Base-by-base conservation (phyloP, 164 flowering plant species). In the Stephania cephalantha region DNA sequence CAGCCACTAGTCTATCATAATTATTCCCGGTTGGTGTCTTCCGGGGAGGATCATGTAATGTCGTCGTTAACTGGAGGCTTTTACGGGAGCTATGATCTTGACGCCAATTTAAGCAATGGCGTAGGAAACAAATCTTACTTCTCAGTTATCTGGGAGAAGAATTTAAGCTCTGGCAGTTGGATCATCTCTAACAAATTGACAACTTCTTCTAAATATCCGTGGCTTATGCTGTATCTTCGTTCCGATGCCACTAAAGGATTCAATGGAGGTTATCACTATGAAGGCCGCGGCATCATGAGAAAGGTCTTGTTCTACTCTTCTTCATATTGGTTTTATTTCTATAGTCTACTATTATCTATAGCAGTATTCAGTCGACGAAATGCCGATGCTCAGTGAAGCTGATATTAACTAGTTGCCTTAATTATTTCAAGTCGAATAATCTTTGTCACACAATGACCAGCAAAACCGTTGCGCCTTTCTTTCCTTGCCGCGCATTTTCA, bases 161-260 rank as follows among this genome's bases (percentile, higher is more conserved):
- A 80, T 74, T 74, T 86, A 42, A 87, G 87, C 64, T 73, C 35
- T 64, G 90, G 90, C 7, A 82, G 91, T 73, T 92, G 94, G 97
- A 84, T 81, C 15, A 84, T 92, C 73, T 78, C 70, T 18, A 88
- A 92, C 70, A 88, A 84, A 77, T 80, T 92, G 73, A 89, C 83
- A 70, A 92, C 94, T 65, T 85, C 97, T 13, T 75, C 81, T 74
- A 88, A 89, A 80, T 92, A 90, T 79, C 97, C 95, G 46, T 90
- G 95, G 97, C 81, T 92, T 67, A 92, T 92, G 97, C 71, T 92
- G 83, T 92, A 92, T 79, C 87, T 92, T 45, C 86, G 95, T 79
- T 89, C 97, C 79, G 97, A 92, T 79, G 91, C 97, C 30, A 82
- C 91, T 20, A 81, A 82, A 80, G 95, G 97, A 13, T 86, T 82